Percentiles rank a stretch among this genome's conserved stretches.
These are phyloP conservation scores for Microbotryum lychnidis-dioicae DNA, from an alignment of 1,284 basidiomycete genomes.

Conservation along the genomic window DNA sequence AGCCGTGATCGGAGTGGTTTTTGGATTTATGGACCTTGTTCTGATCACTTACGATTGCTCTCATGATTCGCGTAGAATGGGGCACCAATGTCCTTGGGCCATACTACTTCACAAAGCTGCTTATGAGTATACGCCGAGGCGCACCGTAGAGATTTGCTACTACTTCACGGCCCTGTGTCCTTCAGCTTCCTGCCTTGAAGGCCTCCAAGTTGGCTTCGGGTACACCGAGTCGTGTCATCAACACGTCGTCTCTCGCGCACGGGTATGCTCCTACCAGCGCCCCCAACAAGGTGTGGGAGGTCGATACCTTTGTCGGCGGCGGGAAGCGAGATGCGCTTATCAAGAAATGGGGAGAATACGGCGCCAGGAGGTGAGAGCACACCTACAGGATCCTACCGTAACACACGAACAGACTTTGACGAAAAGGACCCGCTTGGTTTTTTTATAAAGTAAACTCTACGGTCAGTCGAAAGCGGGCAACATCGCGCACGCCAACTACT, in stretches of 20 bases:
- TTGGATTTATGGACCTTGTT: too few relatives aligned
- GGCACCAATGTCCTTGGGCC: slow-evolving; percentile 48
- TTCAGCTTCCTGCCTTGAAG: slow-evolving; percentile 49
- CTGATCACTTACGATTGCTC: too few relatives aligned
- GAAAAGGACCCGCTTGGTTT: too few relatives aligned
- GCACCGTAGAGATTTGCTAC: slow-evolving; percentile 39
- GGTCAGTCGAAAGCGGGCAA: slow-evolving; percentile 51
- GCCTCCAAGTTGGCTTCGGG: slow-evolving; percentile 36
- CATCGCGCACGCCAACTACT: slow-evolving; percentile 47
- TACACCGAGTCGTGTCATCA: slow-evolving; percentile 44
- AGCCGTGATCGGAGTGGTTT: too few relatives aligned
- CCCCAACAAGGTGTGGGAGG: slow-evolving; percentile 37
- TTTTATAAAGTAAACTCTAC: slow-evolving; percentile 40
- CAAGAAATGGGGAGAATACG: slow-evolving; percentile 22
- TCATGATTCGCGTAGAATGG: slow-evolving; percentile 35
- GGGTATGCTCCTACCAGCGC: slow-evolving; percentile 31
- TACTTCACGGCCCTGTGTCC: slow-evolving; percentile 1
- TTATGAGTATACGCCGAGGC: slow-evolving; percentile 29
- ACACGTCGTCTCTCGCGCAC: slow-evolving; percentile 44
- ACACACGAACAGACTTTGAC: too few relatives aligned
- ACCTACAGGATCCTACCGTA: too few relatives aligned
- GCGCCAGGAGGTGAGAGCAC: slow-evolving; percentile 11
- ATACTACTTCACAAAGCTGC: slow-evolving; percentile 1
- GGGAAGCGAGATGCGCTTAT: slow-evolving; percentile 35
- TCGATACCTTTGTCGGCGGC: slow-evolving; percentile 38